A percentile compares a stretch with the other conserved stretches of the same genome.
These are phyloP conservation scores for Phylloporus sp. DNA, from an alignment of 768 basidiomycete species.

Conservation along the genomic window DNA sequence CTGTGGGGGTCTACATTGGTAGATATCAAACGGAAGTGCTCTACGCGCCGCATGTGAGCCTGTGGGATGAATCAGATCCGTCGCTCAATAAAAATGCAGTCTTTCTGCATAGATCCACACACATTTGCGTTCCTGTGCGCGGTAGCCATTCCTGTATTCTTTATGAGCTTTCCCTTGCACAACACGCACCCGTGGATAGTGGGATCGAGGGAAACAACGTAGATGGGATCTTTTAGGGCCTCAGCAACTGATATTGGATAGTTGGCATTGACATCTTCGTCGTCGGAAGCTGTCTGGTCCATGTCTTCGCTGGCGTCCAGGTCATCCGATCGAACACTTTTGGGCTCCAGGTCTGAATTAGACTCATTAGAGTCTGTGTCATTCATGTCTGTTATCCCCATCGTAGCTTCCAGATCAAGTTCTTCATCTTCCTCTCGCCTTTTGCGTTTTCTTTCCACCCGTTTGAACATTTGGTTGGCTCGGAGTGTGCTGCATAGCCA, in stretches of 20 bases:
- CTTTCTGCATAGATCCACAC: slow-evolving; percentile 33
- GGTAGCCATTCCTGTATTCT: slow-evolving; percentile 51
- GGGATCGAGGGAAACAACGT: slow-evolving; percentile 52
- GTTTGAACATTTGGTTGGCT: slow-evolving; percentile 69
- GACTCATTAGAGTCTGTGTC: slow-evolving; percentile 75
- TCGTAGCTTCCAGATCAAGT: slow-evolving; percentile 62
- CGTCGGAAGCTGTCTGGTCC: slow-evolving; percentile 26
- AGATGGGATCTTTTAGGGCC: slow-evolving; percentile 62
- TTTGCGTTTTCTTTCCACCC: slow-evolving; percentile 62
- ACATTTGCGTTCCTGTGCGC: slow-evolving; percentile 62
- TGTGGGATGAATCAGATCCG: slow-evolving; percentile 31
- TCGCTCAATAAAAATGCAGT: background rate
- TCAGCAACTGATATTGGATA: slow-evolving; percentile 52
- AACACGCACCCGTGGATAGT: slow-evolving; percentile 57
- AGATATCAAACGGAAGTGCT: slow-evolving; percentile 45
- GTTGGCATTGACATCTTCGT: slow-evolving; percentile 29
- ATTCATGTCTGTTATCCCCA: slow-evolving; percentile 59
- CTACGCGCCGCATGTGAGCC: slow-evolving; percentile 63
- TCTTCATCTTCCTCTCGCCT: slow-evolving; percentile 62
- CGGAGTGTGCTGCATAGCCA: slow-evolving; percentile 22
- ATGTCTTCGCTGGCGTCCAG: slow-evolving; percentile 19
- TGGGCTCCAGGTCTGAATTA: slow-evolving; percentile 43
- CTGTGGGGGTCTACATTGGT: slow-evolving; percentile 36
- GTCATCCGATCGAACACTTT: slow-evolving; percentile 30
- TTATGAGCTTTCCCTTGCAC: slow-evolving; percentile 73